These are phyloP conservation scores for Phascolomyces articulosus DNA, from an alignment of 371 early-diverging fungal species.

Conservation along the genomic window DNA sequence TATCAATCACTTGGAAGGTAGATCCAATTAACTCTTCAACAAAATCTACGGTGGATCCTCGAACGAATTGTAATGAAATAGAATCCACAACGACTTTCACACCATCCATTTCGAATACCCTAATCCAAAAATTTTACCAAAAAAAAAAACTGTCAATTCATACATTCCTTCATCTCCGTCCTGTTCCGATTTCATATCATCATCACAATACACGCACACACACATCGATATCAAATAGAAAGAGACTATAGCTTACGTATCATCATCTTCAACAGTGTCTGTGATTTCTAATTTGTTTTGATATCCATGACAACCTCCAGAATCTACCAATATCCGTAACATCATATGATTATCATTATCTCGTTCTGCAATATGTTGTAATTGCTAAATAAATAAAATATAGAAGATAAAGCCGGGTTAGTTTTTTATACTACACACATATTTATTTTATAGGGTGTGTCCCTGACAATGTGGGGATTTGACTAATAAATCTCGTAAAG, in stretches of 20 bases:
- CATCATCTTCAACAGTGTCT: slow-evolving; percentile 70
- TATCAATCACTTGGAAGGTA: slow-evolving; percentile 87
- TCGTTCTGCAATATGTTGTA: slow-evolving; percentile 61
- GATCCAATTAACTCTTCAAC: slow-evolving; percentile 93
- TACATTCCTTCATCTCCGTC: too few relatives aligned
- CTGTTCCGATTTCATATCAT: neutral
- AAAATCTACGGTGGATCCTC: slow-evolving; percentile 88
- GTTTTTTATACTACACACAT: too few relatives aligned
- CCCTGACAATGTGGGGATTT: too few relatives aligned
- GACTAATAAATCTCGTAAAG: too few relatives aligned
- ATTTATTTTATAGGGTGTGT: too few relatives aligned
- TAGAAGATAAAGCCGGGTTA: too few relatives aligned
- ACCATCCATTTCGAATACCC: slow-evolving; percentile 83
- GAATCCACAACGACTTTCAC: slow-evolving; percentile 83
- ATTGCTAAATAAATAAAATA: slow-evolving; percentile 57
- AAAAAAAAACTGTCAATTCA: neutral
- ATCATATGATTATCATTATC: slow-evolving; percentile 62
- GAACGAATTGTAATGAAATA: slow-evolving; percentile 82
- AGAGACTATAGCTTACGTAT: slow-evolving; percentile 55
- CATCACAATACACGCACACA: neutral
- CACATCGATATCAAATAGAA: neutral
- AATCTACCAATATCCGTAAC: slow-evolving; percentile 86
- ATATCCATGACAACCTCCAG: slow-evolving; percentile 96
- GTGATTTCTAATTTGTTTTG: slow-evolving; percentile 92
- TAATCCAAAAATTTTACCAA: slow-evolving; percentile 25